Evolutionary conservation across 1,284 basidiomycete genomes (phyloP).

Genomic region (Tremellales sp.): DNA sequence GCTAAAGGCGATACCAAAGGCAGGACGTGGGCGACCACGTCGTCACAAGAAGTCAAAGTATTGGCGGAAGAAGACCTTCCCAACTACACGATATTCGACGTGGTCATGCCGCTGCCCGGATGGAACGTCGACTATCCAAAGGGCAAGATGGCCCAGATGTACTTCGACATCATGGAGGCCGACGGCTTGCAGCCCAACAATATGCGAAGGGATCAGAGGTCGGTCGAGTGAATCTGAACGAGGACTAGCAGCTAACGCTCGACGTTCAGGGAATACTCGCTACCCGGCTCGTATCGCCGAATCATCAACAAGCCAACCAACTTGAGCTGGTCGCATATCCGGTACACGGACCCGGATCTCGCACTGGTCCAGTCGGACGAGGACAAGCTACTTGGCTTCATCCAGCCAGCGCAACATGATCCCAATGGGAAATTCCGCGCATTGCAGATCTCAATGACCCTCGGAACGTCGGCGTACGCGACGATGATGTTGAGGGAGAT

Average conservation of each 20-base stretch:
- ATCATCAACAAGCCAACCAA: slow-evolving; percentile 80
- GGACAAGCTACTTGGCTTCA: slow-evolving; percentile 76
- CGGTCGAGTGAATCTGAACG: slow-evolving; percentile 29
- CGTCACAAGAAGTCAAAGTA: slow-evolving; percentile 60
- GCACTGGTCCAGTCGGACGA: slow-evolving; percentile 91
- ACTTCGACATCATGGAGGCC: slow-evolving; percentile 69
- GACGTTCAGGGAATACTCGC: slow-evolving; percentile 73
- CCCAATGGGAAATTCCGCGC: slow-evolving; percentile 73
- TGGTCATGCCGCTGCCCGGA: slow-evolving; percentile 92
- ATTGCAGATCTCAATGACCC: slow-evolving; percentile 70
- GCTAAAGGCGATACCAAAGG: too few species aligned
- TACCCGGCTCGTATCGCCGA: slow-evolving; percentile 88
- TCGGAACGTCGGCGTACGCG: slow-evolving; percentile 86
- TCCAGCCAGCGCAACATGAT: slow-evolving; percentile 57
- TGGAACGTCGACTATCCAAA: slow-evolving; percentile 86
- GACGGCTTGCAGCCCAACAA: slow-evolving; percentile 87
- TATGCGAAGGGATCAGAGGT: slow-evolving; percentile 85
- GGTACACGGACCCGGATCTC: slow-evolving; percentile 90
- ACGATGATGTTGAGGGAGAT: slow-evolving; percentile 94
- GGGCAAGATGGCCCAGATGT: slow-evolving; percentile 74
- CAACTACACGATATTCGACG: slow-evolving; percentile 83
- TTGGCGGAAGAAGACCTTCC: slow-evolving; percentile 70
- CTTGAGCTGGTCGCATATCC: slow-evolving; percentile 72
- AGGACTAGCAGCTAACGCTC: background rate
- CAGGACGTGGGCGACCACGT: slow-evolving; percentile 39